Conservation (phyloP, 805 yeast genomes). For the Tetrapisispora iriomotensis region DNA sequence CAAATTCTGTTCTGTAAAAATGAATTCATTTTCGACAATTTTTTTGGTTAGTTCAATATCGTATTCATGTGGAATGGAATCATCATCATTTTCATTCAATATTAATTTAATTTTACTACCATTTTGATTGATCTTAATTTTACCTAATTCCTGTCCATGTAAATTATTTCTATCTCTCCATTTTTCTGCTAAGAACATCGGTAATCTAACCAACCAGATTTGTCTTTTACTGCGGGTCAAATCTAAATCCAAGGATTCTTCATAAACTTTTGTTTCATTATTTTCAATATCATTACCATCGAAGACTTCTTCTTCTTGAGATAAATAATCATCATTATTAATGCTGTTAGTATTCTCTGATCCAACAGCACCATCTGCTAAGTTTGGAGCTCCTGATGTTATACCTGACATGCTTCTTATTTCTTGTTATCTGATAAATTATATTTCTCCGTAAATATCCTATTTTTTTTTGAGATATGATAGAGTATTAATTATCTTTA, state of each 20-base stretch:
- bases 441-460: background rate
- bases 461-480: background rate
- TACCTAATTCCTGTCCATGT: constrained; percentile 71
- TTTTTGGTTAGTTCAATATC: constrained; percentile 70
- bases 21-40: constrained; percentile 74
- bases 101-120: constrained; percentile 44
- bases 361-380: background rate
- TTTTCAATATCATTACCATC: constrained; percentile 37
- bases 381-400: background rate
- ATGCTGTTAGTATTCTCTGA: background rate
- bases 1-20: constrained; percentile 80
- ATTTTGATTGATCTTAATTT: constrained; percentile 60
- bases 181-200: constrained; percentile 71
- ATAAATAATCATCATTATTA: constrained; percentile 31
- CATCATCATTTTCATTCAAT: constrained; percentile 37
- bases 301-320: constrained; percentile 35
- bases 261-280: constrained; percentile 31
- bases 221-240: constrained; percentile 52
- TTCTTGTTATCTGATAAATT: too few species aligned
- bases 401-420: constrained; percentile 1
- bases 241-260: constrained; percentile 74
- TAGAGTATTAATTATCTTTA: too few species aligned
- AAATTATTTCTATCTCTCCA: constrained; percentile 60
- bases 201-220: constrained; percentile 87
- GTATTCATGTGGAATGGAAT: constrained; percentile 71